Evolutionary conservation across 257 asterid genomes (phyloP).

Genomic region (Knoxia roxburghii): DNA sequence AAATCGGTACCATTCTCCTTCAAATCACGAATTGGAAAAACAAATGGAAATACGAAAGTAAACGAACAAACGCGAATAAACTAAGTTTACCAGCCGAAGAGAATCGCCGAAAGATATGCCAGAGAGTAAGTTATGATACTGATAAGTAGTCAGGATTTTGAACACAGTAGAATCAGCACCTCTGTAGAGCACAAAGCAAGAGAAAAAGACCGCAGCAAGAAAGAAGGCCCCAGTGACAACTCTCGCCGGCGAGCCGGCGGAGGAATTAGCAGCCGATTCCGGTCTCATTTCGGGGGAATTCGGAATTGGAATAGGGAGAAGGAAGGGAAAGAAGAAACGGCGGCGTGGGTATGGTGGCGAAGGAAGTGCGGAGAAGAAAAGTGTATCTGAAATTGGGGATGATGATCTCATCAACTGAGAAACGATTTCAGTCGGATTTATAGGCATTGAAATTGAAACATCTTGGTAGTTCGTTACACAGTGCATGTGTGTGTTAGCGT

Average conservation of each 20-base stretch:
- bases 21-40: neutral
- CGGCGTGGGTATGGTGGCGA: neutral
- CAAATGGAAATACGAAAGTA: neutral
- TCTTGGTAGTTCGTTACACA: slow-evolving; percentile 8
- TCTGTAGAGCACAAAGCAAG: slow-evolving; percentile 27
- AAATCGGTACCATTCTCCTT: neutral
- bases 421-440: neutral
- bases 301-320: neutral
- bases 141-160: slow-evolving; percentile 11
- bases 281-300: slow-evolving; percentile 2
- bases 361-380: neutral
- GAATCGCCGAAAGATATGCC: neutral
- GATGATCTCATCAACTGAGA: neutral
- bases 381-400: neutral
- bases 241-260: slow-evolving; percentile 5
- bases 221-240: slow-evolving; percentile 2
- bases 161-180: slow-evolving; percentile 23
- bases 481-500: slow-evolving; percentile 4
- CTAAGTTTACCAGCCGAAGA: slow-evolving; percentile 13
- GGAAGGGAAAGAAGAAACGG: neutral
- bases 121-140: slow-evolving; percentile 1
- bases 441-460: neutral
- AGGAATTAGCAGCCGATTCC: neutral
- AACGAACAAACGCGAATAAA: neutral
- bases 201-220: slow-evolving; percentile 17